Evolutionary conservation across 2,329 filamentous ascomycete genomes (phyloP).

Genomic region (Trichoderma harzianum): DNA sequence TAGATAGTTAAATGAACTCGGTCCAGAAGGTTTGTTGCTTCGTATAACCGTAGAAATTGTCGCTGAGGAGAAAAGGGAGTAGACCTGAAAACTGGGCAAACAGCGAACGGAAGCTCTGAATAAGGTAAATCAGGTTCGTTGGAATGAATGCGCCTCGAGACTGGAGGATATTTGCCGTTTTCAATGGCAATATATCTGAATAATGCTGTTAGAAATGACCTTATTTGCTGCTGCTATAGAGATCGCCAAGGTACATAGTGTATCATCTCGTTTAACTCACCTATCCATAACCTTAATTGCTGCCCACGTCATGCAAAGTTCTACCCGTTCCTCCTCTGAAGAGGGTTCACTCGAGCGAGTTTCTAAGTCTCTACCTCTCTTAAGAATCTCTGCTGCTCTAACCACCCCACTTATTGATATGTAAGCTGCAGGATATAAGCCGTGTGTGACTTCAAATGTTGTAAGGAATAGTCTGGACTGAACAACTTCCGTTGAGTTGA

Average conservation of each 20-base stretch:
- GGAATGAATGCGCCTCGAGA: neutral
- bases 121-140: neutral
- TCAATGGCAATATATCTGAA: neutral
- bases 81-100: neutral
- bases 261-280: neutral
- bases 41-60: neutral
- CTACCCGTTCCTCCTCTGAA: neutral
- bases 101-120: neutral
- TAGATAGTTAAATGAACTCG: neutral
- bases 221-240: too few species aligned
- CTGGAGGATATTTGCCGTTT: neutral
- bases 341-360: neutral
- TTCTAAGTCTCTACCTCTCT: neutral
- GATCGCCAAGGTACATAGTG: neutral
- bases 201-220: neutral
- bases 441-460: neutral
- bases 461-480: neutral
- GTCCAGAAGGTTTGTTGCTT: neutral
- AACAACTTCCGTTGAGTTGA: neutral
- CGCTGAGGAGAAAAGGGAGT: neutral
- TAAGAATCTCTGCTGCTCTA: neutral
- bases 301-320: neutral
- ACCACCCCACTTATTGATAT: neutral
- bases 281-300: neutral
- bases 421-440: neutral